Evolutionary conservation across 169 alveolate genomes (phyloP).

Genomic region (Plasmodium knowlesi): DNA sequence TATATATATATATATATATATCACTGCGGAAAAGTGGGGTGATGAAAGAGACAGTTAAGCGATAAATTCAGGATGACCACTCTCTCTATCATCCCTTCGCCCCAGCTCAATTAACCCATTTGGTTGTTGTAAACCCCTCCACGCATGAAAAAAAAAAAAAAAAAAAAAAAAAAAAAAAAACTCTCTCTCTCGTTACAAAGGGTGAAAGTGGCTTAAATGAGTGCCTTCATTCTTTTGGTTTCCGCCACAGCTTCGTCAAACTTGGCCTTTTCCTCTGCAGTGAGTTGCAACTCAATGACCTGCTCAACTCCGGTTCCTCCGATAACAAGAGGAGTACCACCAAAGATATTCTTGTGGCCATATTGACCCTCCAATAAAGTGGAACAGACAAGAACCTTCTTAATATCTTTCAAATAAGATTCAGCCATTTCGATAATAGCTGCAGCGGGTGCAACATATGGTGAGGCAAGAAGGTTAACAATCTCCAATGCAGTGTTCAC

Average conservation of each 20-base stretch:
- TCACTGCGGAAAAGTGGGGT: neutral
- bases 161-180: neutral
- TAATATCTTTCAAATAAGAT: slow-evolving; percentile 82
- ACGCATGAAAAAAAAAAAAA: neutral
- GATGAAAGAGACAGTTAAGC: neutral
- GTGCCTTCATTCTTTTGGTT: slow-evolving; percentile 74
- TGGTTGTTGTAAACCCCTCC: neutral
- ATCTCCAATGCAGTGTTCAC: slow-evolving; percentile 82
- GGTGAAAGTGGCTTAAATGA: neutral
- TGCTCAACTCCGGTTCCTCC: slow-evolving; percentile 90
- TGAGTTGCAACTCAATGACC: slow-evolving; percentile 82
- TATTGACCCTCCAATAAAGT: slow-evolving; percentile 89
- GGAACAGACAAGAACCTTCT: slow-evolving; percentile 87
- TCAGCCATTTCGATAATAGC: slow-evolving; percentile 83
- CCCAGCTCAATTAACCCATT: neutral
- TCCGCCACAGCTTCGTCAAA: slow-evolving; percentile 79
- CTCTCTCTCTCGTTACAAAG: neutral
- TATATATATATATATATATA: no score
- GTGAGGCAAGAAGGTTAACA: slow-evolving; percentile 82
- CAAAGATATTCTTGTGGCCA: slow-evolving; percentile 85
- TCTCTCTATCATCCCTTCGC: neutral
- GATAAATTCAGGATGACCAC: neutral
- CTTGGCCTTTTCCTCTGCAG: slow-evolving; percentile 79
- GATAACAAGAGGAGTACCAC: slow-evolving; percentile 89
- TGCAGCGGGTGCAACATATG: slow-evolving; percentile 85